A percentile compares a stretch with the other conserved stretches of the same genome.
Conservation (phyloP, 805 yeast genomes). For the Yarrowia porcina region DNA sequence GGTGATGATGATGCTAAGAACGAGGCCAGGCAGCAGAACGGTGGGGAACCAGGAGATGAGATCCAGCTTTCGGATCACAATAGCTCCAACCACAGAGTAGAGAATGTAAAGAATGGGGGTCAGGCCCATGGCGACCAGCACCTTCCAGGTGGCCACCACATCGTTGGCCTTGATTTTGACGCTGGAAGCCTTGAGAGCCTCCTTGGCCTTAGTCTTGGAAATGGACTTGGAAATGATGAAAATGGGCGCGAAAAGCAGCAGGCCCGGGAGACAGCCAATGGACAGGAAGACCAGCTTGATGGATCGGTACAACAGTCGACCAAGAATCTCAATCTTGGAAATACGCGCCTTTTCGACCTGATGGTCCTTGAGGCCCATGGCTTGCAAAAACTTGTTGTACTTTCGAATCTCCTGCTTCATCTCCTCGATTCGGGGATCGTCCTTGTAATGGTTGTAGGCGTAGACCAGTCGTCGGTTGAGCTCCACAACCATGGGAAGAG, state of each 20-base stretch:
- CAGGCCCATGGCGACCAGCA: constrained; percentile 78
- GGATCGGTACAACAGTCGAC: constrained; percentile 49
- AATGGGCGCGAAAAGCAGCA: constrained; percentile 80
- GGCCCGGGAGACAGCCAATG: constrained; percentile 80
- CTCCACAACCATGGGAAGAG: constrained; percentile 81
- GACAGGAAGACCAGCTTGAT: constrained; percentile 55
- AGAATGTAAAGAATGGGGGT: constrained; percentile 83
- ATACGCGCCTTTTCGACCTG: constrained; percentile 61
- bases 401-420: constrained; percentile 60
- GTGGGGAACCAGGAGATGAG: constrained; percentile 44
- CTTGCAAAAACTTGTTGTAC: constrained; percentile 65
- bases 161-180: constrained; percentile 92
- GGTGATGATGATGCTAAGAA: not conserved
- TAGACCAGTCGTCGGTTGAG: constrained; percentile 82
- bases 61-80: constrained; percentile 35
- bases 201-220: constrained; percentile 66
- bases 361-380: constrained; percentile 66
- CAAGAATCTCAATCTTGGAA: constrained; percentile 50
- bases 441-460: constrained; percentile 72
- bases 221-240: constrained; percentile 73
- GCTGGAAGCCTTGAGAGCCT: constrained; percentile 79
- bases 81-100: constrained; percentile 57
- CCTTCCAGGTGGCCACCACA: constrained; percentile 97
- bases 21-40: constrained; percentile 57
- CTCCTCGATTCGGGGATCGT: constrained; percentile 62